These are phyloP conservation scores for Russula lepida DNA, from an alignment of 768 basidiomycete species.

Conservation along the genomic window DNA sequence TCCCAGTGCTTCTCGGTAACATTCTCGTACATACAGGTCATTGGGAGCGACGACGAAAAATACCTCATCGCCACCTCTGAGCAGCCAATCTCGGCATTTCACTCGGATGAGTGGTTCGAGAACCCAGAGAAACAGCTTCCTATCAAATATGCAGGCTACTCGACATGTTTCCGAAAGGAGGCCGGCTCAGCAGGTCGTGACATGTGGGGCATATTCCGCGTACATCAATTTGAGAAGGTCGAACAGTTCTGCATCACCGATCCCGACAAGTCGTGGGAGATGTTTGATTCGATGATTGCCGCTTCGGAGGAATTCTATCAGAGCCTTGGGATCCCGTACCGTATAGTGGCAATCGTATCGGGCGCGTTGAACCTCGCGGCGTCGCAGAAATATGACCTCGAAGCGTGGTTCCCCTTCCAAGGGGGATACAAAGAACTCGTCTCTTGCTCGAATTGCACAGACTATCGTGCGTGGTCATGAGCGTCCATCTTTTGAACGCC, in stretches of 20 bases:
- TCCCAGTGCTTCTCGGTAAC: not conserved
- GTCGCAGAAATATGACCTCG: conserved; percentile 93
- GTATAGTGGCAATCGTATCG: conserved; percentile 89
- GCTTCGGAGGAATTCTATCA: conserved; percentile 94
- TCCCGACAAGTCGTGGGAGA: conserved; percentile 89
- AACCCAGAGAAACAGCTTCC: conserved; percentile 89
- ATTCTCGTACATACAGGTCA: conserved; percentile 45
- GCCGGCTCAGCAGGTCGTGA: conserved; percentile 96
- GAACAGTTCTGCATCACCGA: conserved; percentile 96
- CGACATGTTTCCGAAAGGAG: conserved; percentile 98
- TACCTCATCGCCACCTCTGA: conserved; percentile 99
- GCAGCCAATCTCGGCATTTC: conserved; percentile 94
- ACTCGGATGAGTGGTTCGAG: conserved; percentile 97
- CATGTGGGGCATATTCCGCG: conserved; percentile 99
- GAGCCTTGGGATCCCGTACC: conserved; percentile 86
- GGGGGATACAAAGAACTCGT: conserved; percentile 94
- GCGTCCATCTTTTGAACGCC: not conserved
- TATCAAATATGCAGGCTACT: conserved; percentile 78
- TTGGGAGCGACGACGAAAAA: conserved; percentile 88
- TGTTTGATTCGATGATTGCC: conserved; percentile 85
- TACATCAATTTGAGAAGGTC: conserved; percentile 99
- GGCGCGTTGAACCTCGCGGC: conserved; percentile 96
- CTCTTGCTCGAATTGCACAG: conserved; percentile 96
- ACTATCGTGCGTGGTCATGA: conserved; percentile 71
- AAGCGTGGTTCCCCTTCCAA: conserved; percentile 99